phyloP scores from a whole-genome alignment of 768 basidiomycete species.

The Mycena haematopus region DNA sequence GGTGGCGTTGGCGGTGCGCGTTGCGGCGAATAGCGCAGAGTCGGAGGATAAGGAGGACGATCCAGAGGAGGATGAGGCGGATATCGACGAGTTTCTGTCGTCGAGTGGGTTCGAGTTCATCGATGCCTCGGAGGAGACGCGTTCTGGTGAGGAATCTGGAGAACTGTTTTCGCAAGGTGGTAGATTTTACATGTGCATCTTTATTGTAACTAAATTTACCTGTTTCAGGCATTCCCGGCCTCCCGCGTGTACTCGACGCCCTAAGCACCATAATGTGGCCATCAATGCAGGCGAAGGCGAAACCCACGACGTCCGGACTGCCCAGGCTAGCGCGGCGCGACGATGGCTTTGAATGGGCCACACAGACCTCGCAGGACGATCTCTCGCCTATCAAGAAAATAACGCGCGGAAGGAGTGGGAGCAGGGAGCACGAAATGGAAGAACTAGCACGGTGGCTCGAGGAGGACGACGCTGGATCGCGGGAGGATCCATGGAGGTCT shows the following conservation, averaged over 20 bases:
- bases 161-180: slow-evolving; percentile 37
- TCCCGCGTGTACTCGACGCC: slow-evolving; percentile 78
- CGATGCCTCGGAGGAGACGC: slow-evolving; percentile 48
- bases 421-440: slow-evolving; percentile 58
- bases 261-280: slow-evolving; percentile 92
- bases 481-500: slow-evolving; percentile 50
- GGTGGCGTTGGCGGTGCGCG: slow-evolving; percentile 71
- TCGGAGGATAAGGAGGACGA: slow-evolving; percentile 35
- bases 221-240: slow-evolving; percentile 51
- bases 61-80: slow-evolving; percentile 53
- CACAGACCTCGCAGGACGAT: slow-evolving; percentile 45
- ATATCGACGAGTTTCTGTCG: slow-evolving; percentile 71
- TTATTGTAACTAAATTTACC: not conserved
- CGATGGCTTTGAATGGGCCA: slow-evolving; percentile 46
- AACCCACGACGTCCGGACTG: slow-evolving; percentile 25
- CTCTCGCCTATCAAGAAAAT: slow-evolving; percentile 37
- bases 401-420: slow-evolving; percentile 36
- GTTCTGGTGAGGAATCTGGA: slow-evolving; percentile 13
- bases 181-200: slow-evolving; percentile 9
- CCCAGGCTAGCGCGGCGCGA: slow-evolving; percentile 36
- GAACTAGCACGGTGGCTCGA: slow-evolving; percentile 70
- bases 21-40: slow-evolving; percentile 38
- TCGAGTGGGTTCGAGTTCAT: slow-evolving; percentile 81
- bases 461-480: slow-evolving; percentile 47
- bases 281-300: slow-evolving; percentile 60